Evolutionary conservation across 495 filamentous ascomycete genomes (phyloP), one percentile per base, ranked within the genome.

Genomic region (Penicillium maclennaniae): DNA sequence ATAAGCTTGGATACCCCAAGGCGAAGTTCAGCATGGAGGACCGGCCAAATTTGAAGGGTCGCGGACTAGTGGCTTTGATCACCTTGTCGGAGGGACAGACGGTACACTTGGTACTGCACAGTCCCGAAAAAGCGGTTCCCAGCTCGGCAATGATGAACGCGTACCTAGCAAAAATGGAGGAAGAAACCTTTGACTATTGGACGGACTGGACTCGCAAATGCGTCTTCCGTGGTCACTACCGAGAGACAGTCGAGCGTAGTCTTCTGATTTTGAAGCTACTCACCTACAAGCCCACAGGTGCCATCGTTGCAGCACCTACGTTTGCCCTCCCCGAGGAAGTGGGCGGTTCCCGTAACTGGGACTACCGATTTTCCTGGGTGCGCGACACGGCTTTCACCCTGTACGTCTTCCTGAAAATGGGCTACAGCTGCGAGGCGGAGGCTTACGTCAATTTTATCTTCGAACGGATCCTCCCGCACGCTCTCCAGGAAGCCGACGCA

Each of bases 321-420:
- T 83, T 89, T 55, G 87, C 86, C 3, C 78, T 89, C 15, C 85
- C 86, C 0, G 86, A 89, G 62, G 82, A 85, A 45, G 81, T 89
- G 25, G 86, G 86, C 6, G 86, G 86, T 27, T 69, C 73, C 14
- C 79, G 85, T n/a, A 89, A 88, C 56, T 88, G 86, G 86, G 86
- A 89, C 59, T 89, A 89, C 60, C 78, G 86, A 8, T 89, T 79
- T 65, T 86, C 79, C 37, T 89, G 86, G 86, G 83, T 89, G 38
- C 77, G 86, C 28, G 86, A 89, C 63, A 83, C 83, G 0, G 83
- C 83, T 42, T 89, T 88, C 67, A 88, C 84, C 5, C 81, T 88
- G 51, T 89, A 89, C 62, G 87, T 88, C 55, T 76, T 89, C 17
- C 75, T 89, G 9, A 83, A 87, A 19, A 79, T 87, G 60, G 86